Percentiles rank a stretch among this genome's conserved stretches.
Evolutionary conservation across 2,329 filamentous ascomycete species (phyloP).

Genomic region (Diplodia corticola): DNA sequence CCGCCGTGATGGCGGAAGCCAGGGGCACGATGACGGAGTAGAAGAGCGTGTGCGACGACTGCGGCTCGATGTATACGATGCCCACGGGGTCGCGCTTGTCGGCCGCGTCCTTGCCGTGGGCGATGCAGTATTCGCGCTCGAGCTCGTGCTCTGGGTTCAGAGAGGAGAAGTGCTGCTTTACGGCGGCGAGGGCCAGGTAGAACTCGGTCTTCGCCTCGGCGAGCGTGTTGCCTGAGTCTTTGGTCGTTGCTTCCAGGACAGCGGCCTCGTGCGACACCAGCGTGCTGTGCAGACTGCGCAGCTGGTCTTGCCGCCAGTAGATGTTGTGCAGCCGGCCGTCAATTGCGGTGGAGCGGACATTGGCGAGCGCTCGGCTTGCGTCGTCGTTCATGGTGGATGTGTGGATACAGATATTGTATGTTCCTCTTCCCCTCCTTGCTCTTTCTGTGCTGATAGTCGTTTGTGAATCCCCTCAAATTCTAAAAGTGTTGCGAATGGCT

Average conservation of each 20-base stretch:
- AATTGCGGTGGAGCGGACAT: constrained; percentile 45
- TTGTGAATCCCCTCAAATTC: background rate
- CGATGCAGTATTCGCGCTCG: constrained; percentile 46
- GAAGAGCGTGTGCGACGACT: constrained; percentile 48
- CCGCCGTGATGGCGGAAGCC: constrained; percentile 51
- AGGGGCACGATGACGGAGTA: constrained; percentile 49
- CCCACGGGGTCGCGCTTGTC: constrained; percentile 40
- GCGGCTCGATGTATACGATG: constrained; percentile 52
- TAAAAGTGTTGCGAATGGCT: background rate
- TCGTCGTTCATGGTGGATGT: constrained; percentile 25
- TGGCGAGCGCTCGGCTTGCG: constrained; percentile 33
- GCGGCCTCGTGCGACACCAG: constrained; percentile 39
- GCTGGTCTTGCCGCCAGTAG: constrained; percentile 49
- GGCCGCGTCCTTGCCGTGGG: constrained; percentile 42
- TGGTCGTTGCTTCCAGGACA: constrained; percentile 44
- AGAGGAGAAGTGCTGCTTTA: constrained; percentile 44
- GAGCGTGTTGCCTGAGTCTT: constrained; percentile 40
- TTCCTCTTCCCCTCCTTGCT: background rate
- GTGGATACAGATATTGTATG: too few species aligned
- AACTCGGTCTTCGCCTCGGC: constrained; percentile 47
- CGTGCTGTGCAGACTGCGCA: constrained; percentile 45
- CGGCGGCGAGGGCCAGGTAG: constrained; percentile 41
- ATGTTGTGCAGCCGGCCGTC: constrained; percentile 49
- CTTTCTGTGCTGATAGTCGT: background rate
- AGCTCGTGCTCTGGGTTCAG: constrained; percentile 43